Percentiles rank a stretch among this genome's conserved stretches.
Evolutionary conservation across 768 basidiomycete genomes (phyloP).

Genomic region (Mrakia gelida): DNA sequence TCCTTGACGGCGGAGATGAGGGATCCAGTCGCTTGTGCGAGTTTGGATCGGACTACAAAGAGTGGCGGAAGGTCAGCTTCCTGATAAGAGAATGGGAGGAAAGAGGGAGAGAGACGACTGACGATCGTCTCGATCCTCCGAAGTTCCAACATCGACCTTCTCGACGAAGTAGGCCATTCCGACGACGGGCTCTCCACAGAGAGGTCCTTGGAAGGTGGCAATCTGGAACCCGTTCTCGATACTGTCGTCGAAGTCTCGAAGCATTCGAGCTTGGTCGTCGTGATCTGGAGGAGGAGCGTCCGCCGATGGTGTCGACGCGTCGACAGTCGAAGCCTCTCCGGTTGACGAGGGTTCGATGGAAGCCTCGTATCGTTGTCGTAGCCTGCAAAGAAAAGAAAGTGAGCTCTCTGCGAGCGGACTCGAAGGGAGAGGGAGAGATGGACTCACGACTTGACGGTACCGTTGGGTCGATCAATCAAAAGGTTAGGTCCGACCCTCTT

Average conservation of each 20-base stretch:
- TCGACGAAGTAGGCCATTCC: conserved; percentile 86
- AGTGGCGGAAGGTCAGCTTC: neutral
- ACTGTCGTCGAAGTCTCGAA: conserved; percentile 67
- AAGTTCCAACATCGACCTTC: conserved; percentile 59
- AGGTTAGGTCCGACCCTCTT: conserved; percentile 80
- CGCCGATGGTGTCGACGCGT: neutral
- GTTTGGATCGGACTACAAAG: conserved; percentile 63
- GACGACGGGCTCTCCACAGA: conserved; percentile 91
- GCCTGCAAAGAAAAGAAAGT: neutral
- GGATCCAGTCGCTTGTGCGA: conserved; percentile 83
- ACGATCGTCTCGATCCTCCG: conserved; percentile 53
- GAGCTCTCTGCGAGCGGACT: too few relatives aligned
- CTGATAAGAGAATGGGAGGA: too few relatives aligned
- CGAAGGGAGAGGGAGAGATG: neutral
- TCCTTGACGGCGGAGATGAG: conserved; percentile 84
- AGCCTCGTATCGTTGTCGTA: conserved; percentile 27
- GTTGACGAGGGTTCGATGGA: conserved; percentile 11
- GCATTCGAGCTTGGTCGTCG: conserved; percentile 27
- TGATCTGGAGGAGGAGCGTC: neutral
- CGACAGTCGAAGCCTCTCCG: neutral
- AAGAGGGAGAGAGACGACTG: neutral
- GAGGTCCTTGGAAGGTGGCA: conserved; percentile 86
- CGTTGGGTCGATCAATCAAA: conserved; percentile 61
- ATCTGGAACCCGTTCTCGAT: conserved; percentile 94
- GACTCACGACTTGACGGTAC: conserved; percentile 42